Evolutionary conservation across 306 rosid genomes (phyloP).

Genomic region (Castanea mollissima): DNA sequence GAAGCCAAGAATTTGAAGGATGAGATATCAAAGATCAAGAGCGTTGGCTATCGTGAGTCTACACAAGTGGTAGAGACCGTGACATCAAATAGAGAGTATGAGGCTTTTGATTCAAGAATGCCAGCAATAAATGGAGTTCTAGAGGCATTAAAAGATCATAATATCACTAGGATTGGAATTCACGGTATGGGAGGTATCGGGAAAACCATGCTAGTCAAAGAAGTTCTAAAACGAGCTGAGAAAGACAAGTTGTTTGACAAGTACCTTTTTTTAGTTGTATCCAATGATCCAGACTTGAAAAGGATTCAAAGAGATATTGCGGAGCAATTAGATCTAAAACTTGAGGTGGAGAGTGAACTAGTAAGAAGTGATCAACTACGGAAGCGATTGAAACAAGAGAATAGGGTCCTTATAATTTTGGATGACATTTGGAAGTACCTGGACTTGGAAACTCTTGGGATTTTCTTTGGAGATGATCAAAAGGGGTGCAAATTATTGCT

Average conservation of each 20-base stretch:
- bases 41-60: too few species aligned
- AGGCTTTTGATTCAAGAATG: background rate
- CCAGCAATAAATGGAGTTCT: rapidly evolving
- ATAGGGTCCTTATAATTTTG: background rate
- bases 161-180: background rate
- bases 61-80: rapidly evolving
- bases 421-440: background rate
- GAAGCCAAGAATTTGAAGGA: too few species aligned
- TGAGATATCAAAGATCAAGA: rapidly evolving
- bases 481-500: background rate
- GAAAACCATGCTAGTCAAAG: background rate
- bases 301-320: background rate
- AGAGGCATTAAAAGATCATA: rapidly evolving
- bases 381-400: background rate
- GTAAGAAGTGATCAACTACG: background rate
- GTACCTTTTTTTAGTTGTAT: background rate
- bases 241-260: background rate
- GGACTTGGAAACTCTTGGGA: background rate
- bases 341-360: background rate
- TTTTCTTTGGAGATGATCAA: background rate
- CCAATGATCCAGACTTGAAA: too few species aligned
- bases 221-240: background rate
- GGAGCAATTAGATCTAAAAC: rapidly evolving
- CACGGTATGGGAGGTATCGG: background rate
- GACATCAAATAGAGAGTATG: background rate